A percentile compares a stretch with the other conserved stretches of the same genome.
These are phyloP conservation scores for Singerocomus inundabilis DNA, from an alignment of 1,284 basidiomycete genomes.

Conservation along the genomic window DNA sequence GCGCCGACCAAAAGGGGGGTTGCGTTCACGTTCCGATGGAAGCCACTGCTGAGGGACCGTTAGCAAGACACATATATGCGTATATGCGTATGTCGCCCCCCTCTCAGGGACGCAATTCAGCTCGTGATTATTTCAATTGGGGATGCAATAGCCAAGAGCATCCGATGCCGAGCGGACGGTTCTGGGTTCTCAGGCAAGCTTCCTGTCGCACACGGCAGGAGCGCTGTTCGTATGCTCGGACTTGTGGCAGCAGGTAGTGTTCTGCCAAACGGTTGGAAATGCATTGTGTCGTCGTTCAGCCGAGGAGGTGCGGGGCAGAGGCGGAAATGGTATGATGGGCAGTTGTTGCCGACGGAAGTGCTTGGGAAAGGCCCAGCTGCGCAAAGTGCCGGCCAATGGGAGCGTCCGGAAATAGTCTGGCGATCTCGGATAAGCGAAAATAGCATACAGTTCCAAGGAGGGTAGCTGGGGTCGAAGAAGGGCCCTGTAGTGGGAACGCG, in stretches of 20 bases:
- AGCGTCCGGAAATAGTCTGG: constrained; percentile 9
- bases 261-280: not conserved
- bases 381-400: constrained; percentile 13
- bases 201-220: constrained; percentile 9
- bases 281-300: not conserved
- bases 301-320: not conserved
- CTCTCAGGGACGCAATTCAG: constrained; percentile 3
- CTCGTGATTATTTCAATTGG: constrained; percentile 21
- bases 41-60: not conserved
- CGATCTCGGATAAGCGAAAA: constrained; percentile 19
- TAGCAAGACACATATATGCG: too few species aligned
- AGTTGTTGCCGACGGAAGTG: not conserved
- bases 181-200: constrained; percentile 9
- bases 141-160: not conserved
- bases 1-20: not conserved
- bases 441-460: constrained; percentile 12
- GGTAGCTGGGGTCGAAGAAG: constrained; percentile 12
- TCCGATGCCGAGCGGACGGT: not conserved
- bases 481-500: constrained; percentile 18
- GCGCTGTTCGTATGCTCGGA: not conserved
- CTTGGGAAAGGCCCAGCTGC: not conserved
- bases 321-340: not conserved
- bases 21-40: constrained; percentile 20
- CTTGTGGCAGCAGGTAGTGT: not conserved
- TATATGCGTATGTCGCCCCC: not conserved